phyloP scores from a whole-genome alignment of 1,284 basidiomycete species.

The Psilocybe mexicana region DNA sequence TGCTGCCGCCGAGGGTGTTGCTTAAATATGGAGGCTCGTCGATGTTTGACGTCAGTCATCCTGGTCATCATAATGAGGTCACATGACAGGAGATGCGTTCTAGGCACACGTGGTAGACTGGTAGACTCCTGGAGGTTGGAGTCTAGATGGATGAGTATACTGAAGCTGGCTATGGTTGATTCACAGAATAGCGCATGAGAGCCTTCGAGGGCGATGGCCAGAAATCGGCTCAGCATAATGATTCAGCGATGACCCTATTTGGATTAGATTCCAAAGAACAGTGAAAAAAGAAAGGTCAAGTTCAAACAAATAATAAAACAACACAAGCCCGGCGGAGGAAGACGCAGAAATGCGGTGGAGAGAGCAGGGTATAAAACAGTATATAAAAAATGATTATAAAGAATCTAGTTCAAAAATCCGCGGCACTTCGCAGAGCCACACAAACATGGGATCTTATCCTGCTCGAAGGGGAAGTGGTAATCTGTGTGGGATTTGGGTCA shows the following conservation, averaged over 20 bases:
- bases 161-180: too few relatives aligned
- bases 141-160: too few relatives aligned
- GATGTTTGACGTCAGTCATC: too few relatives aligned
- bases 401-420: constrained; percentile 80
- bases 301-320: constrained; percentile 11
- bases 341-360: constrained; percentile 4
- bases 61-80: too few relatives aligned
- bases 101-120: too few relatives aligned
- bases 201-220: too few relatives aligned
- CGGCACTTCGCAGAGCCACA: constrained; percentile 87
- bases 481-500: constrained; percentile 44
- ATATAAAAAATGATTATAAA: constrained; percentile 21
- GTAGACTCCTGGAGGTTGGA: too few relatives aligned
- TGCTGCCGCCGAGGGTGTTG: too few relatives aligned
- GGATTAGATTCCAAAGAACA: neutral
- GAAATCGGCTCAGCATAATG: neutral
- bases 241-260: neutral
- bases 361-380: constrained; percentile 26
- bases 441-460: constrained; percentile 89
- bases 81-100: too few relatives aligned
- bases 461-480: constrained; percentile 92
- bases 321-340: constrained; percentile 15
- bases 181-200: too few relatives aligned
- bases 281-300: neutral
- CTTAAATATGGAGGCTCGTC: too few relatives aligned